phyloP scores from a whole-genome alignment of 345 rosid species.

The Aegle marmelos region DNA sequence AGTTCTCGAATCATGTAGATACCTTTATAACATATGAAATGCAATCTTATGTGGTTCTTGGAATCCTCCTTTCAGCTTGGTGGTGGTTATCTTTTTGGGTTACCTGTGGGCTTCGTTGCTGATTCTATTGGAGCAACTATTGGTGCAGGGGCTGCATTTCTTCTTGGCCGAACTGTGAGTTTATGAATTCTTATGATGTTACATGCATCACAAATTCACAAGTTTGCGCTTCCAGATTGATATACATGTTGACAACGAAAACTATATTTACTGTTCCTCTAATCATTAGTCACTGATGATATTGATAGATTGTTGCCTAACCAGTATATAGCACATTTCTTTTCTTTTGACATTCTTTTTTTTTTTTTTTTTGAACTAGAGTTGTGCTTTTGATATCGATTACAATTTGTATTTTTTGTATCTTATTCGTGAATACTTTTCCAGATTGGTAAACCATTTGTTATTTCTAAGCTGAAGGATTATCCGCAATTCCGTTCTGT shows the following conservation, averaged over 20 bases:
- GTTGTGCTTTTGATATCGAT: background rate
- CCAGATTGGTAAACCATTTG: conserved; percentile 84
- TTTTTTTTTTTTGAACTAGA: background rate
- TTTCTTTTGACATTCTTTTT: background rate
- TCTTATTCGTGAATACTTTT: conserved; percentile 18
- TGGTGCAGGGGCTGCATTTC: conserved; percentile 95
- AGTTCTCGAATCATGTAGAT: background rate
- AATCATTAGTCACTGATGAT: background rate
- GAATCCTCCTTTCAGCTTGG: conserved; percentile 67
- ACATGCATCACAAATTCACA: background rate
- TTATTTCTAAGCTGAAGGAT: conserved; percentile 82
- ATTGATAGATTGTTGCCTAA: background rate
- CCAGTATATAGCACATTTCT: background rate
- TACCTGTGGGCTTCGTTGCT: conserved; percentile 86
- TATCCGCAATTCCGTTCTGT: conserved; percentile 93
- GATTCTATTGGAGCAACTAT: conserved; percentile 93
- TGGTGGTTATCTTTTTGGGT: conserved; percentile 97
- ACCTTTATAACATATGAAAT: background rate
- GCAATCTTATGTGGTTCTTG: conserved; percentile 21
- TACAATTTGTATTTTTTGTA: background rate
- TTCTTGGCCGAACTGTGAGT: conserved; percentile 84
- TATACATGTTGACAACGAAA: background rate
- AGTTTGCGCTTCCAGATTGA: background rate
- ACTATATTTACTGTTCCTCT: background rate
- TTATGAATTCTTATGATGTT: background rate